These are phyloP conservation scores for Nepenthes alata DNA, from an alignment of 179 eudicot species.

Conservation along the genomic window DNA sequence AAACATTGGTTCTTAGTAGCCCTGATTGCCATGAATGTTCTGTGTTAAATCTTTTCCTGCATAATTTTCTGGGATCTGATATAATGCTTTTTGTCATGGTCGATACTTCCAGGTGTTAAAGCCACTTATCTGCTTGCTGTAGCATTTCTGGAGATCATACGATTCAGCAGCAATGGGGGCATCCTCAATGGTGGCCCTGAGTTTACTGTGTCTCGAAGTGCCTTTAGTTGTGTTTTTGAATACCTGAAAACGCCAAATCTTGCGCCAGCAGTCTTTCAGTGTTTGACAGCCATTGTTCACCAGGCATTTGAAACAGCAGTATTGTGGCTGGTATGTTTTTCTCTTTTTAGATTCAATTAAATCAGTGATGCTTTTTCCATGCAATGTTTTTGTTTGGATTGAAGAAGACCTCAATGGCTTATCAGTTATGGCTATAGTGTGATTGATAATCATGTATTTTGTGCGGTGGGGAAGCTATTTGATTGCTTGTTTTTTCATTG, in stretches of 20 bases:
- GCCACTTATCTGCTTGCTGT: constrained; percentile 98
- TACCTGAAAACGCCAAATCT: constrained; percentile 92
- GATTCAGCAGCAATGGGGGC: constrained; percentile 99
- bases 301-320: constrained; percentile 83
- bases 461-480: no score
- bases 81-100: constrained; percentile 7
- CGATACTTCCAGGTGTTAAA: constrained; percentile 66
- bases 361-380: not conserved
- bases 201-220: constrained; percentile 67
- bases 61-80: not conserved
- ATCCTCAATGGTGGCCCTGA: constrained; percentile 69
- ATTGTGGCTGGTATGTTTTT: constrained; percentile 70
- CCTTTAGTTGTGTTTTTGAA: constrained; percentile 96
- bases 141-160: constrained; percentile 83
- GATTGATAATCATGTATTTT: no score
- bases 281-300: constrained; percentile 87
- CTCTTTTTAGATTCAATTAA: constrained; percentile 1
- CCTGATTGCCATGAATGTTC: not conserved
- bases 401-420: not conserved
- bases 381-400: not conserved
- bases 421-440: no score
- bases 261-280: constrained; percentile 78
- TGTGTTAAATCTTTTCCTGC: not conserved
- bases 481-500: no score
- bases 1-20: no score